Evolutionary conservation across 345 rosid species (phyloP).

Genomic region (Camelina sativa): DNA sequence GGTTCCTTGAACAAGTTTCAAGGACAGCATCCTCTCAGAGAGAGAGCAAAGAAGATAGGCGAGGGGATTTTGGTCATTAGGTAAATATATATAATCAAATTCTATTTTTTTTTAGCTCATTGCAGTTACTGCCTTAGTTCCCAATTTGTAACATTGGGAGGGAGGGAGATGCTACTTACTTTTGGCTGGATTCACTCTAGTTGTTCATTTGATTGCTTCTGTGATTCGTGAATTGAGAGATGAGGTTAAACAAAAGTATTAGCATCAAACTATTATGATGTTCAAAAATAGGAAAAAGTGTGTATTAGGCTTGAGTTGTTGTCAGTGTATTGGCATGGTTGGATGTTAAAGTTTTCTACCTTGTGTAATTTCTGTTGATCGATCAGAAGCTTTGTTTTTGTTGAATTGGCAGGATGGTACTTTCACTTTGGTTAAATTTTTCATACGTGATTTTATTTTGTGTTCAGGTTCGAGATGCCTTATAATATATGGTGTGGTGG

Average conservation of each 20-base stretch:
- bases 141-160: neutral
- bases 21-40: conserved; percentile 95
- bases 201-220: neutral
- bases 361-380: neutral
- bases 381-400: neutral
- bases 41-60: conserved; percentile 88
- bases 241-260: neutral
- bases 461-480: conserved; percentile 94
- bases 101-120: neutral
- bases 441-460: neutral
- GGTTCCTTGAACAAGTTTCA: conserved; percentile 96
- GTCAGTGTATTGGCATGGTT: neutral
- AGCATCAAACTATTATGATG: neutral
- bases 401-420: neutral
- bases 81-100: conserved; percentile 41
- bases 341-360: neutral
- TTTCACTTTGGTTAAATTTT: neutral
- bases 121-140: neutral
- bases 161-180: neutral
- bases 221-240: neutral
- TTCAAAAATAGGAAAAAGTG: neutral
- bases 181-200: neutral
- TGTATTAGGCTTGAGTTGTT: conserved; percentile 9
- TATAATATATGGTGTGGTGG: conserved; percentile 97
- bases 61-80: conserved; percentile 94